Base-by-base conservation (phyloP, 352 stramenopile species). In the Pseudoperonospora humuli region DNA sequence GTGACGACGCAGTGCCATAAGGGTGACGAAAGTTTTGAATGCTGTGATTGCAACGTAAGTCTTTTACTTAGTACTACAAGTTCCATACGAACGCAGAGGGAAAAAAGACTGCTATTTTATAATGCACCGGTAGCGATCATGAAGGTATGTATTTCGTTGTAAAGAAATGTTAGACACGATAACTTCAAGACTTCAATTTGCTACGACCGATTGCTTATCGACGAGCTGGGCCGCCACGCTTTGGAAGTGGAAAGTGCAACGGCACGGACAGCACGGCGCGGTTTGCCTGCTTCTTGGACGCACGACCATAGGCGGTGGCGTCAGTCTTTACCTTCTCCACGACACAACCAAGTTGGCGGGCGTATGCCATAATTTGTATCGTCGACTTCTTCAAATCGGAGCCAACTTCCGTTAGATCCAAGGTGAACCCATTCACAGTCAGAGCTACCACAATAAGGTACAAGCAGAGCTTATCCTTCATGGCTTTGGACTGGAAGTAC, bases 381-480 rank as follows among this genome's bases (percentile, higher is more conserved):
- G 65, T 19, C 8, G 65, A 70, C 28, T 61, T 67, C 63, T 92
- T 92, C 14, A 92, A 63, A 42, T 92, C 79, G 15, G 61, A 42
- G 10, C 57, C 63, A 42, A 89, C 43, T 29, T 86, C 76, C 8
- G 76, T 75, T 32, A 92, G 61, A 43, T 88, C 75, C 56, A 92
- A 54, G 19, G 58, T 86, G 57, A 86, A 92, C 33, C 50, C 57
- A 54, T 84, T 86, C 15, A 87, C 44, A 13, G 74, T 89, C 20
- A 92, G 60, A 33, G 75, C 79, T 15, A 88, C 61, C 31, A 84
- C 71, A 17, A 92, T 54, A 54, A 92, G 57, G 57, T 86, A 75
- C 14, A 92, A 40, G 25, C 82, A 64, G 34, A 89, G 59, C 64
- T 92, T 86, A 57, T 92, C 79, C 54, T 89, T 89, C 49, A 76